phyloP scores from a whole-genome alignment of 768 basidiomycete genomes.

The Collybiopsis confluens region DNA sequence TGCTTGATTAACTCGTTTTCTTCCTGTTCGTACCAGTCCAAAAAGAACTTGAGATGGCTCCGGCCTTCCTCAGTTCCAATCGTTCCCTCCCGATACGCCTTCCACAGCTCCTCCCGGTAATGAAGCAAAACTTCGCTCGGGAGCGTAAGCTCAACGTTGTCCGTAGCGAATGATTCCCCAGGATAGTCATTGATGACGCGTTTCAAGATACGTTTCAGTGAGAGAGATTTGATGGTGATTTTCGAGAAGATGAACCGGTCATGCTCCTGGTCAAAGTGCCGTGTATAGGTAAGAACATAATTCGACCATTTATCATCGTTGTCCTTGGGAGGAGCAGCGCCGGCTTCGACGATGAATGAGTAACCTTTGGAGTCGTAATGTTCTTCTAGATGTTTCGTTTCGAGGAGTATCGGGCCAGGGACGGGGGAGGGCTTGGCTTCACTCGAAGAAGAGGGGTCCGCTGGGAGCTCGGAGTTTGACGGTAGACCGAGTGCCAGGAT shows the following conservation, averaged over 20 bases:
- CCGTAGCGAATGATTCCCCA: neutral
- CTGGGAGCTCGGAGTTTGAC: too few species aligned
- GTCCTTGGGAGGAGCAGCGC: neutral
- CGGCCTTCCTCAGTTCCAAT: neutral
- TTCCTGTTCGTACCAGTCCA: slow-evolving; percentile 1
- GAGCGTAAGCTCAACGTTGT: neutral
- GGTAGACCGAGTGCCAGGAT: too few species aligned
- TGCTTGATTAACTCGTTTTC: neutral
- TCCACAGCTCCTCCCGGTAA: neutral
- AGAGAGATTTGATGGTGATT: neutral
- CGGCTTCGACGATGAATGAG: neutral
- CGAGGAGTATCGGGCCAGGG: too few species aligned
- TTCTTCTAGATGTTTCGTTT: slow-evolving; percentile 12
- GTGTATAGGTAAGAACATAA: slow-evolving; percentile 1
- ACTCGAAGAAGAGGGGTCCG: too few species aligned
- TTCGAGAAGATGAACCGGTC: neutral
- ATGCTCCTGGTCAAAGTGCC: neutral
- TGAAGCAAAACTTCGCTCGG: neutral
- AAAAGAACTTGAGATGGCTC: neutral
- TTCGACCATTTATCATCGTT: neutral
- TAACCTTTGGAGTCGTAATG: neutral
- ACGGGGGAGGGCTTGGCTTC: too few species aligned
- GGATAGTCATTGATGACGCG: neutral
- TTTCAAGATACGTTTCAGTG: neutral
- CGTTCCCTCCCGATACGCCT: neutral